phyloP scores from a whole-genome alignment of 139 green algal genomes.

The Coccomyxa sp. region DNA sequence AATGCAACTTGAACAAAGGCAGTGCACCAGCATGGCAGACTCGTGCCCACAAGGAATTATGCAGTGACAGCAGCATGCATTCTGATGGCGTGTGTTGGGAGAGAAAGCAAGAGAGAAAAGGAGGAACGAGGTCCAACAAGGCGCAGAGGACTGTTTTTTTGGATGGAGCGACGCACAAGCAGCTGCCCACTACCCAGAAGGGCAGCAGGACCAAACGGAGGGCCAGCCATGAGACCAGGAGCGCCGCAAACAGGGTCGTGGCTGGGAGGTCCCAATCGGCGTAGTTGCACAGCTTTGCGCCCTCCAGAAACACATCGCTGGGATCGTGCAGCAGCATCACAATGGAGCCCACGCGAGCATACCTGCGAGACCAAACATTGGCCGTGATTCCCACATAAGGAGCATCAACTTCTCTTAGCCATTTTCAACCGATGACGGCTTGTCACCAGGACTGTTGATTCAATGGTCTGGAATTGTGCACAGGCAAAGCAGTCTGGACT shows the following conservation, averaged over 20 bases:
- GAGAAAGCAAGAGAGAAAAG: background rate
- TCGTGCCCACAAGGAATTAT: background rate
- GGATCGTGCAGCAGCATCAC: slow-evolving; percentile 81
- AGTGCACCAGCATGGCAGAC: background rate
- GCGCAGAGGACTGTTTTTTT: background rate
- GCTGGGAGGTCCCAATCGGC: slow-evolving; percentile 25
- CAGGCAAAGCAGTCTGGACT: no score
- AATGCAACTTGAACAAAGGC: background rate
- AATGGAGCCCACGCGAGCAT: slow-evolving; percentile 58
- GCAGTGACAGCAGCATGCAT: background rate
- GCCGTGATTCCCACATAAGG: background rate
- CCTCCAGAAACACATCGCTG: slow-evolving; percentile 74
- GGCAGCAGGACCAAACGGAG: slow-evolving; percentile 56
- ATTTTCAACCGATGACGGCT: background rate
- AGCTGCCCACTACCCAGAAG: slow-evolving; percentile 46
- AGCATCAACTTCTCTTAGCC: background rate
- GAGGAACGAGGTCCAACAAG: background rate
- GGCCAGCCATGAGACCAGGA: slow-evolving; percentile 52
- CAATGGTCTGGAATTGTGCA: background rate
- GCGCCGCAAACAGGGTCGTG: slow-evolving; percentile 41
- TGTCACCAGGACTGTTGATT: background rate
- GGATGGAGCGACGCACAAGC: slow-evolving; percentile 13
- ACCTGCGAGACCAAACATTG: slow-evolving; percentile 32
- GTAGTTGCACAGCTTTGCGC: slow-evolving; percentile 72
- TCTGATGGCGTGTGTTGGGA: background rate